These are phyloP conservation scores for Suhomyces tanzawaensis DNA, from an alignment of 805 yeast genomes.

Conservation along the genomic window DNA sequence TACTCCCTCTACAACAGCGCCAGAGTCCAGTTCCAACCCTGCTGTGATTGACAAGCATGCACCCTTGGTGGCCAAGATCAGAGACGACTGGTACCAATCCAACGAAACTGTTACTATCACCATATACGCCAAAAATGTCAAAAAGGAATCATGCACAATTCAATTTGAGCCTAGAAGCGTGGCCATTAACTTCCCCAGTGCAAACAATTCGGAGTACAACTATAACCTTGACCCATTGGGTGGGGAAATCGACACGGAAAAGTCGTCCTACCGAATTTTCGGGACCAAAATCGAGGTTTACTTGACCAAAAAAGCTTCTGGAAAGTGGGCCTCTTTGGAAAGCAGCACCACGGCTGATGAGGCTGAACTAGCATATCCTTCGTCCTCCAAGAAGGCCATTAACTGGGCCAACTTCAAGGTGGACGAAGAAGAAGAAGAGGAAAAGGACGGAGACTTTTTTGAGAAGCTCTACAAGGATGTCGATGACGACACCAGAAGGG, in stretches of 20 bases:
- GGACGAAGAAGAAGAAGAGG: slow-evolving; percentile 40
- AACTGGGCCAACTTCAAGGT: slow-evolving; percentile 67
- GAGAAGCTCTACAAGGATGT: slow-evolving; percentile 70
- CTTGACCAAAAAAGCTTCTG: slow-evolving; percentile 45
- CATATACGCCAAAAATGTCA: slow-evolving; percentile 66
- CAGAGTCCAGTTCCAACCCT: slow-evolving; percentile 16
- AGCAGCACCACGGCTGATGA: slow-evolving; percentile 14
- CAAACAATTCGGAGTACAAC: slow-evolving; percentile 52
- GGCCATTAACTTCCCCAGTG: slow-evolving; percentile 46
- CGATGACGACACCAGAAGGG: slow-evolving; percentile 83
- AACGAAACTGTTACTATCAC: slow-evolving; percentile 56
- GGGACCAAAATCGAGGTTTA: slow-evolving; percentile 73
- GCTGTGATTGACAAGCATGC: slow-evolving; percentile 39
- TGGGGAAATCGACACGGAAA: slow-evolving; percentile 46
- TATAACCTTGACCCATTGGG: slow-evolving; percentile 55
- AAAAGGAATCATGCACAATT: slow-evolving; percentile 45
- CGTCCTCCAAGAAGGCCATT: slow-evolving; percentile 57
- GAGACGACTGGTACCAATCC: slow-evolving; percentile 62
- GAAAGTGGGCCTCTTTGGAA: slow-evolving; percentile 58
- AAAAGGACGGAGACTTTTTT: slow-evolving; percentile 67
- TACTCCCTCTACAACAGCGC: background rate
- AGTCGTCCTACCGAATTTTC: slow-evolving; percentile 50
- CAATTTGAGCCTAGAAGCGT: slow-evolving; percentile 37
- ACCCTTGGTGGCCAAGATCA: slow-evolving; percentile 34
- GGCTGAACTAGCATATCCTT: slow-evolving; percentile 46